These are phyloP conservation scores for Adiantum capillusveneris DNA, from an alignment of 75 land plant genomes.

Conservation along the genomic window DNA sequence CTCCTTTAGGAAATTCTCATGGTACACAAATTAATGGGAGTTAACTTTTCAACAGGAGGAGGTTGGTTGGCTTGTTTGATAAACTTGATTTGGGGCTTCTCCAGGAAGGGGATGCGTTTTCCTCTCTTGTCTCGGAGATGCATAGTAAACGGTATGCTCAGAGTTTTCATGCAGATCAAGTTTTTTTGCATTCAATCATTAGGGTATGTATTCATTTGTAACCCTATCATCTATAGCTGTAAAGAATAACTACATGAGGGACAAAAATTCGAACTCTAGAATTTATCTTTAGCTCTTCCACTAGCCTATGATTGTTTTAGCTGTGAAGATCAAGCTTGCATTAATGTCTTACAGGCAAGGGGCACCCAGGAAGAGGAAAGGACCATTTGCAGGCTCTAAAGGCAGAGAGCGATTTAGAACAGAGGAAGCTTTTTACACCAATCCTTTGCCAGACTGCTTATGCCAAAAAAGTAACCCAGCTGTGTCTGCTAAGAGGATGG, in stretches of 20 bases:
- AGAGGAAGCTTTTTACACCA: conserved; percentile 92
- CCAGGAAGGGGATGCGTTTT: conserved; percentile 22
- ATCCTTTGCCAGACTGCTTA: conserved; percentile 87
- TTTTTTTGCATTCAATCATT: no score
- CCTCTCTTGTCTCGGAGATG: conserved; percentile 20
- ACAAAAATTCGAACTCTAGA: no score
- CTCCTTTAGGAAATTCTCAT: not conserved
- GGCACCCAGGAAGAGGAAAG: conserved; percentile 77
- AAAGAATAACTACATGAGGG: no score
- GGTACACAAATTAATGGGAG: not conserved
- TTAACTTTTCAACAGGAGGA: conserved; percentile 29
- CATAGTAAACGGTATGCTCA: conserved; percentile 36
- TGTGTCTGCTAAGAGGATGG: no score
- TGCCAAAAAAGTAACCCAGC: conserved; percentile 37
- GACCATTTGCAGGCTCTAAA: conserved; percentile 76
- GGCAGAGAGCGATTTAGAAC: conserved; percentile 84
- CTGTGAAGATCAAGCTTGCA: no score
- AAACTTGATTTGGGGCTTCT: conserved; percentile 27
- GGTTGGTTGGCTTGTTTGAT: conserved; percentile 37
- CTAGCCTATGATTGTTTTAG: no score
- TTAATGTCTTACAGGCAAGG: conserved; percentile 63
- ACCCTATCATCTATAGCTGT: no score
- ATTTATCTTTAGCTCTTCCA: no score
- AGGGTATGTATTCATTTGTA: no score
- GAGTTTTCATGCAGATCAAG: no score